Evolutionary conservation across 2,329 filamentous ascomycete genomes (phyloP), one percentile per base, ranked within the genome.

Genomic region (Metarhizium guizhouense): DNA sequence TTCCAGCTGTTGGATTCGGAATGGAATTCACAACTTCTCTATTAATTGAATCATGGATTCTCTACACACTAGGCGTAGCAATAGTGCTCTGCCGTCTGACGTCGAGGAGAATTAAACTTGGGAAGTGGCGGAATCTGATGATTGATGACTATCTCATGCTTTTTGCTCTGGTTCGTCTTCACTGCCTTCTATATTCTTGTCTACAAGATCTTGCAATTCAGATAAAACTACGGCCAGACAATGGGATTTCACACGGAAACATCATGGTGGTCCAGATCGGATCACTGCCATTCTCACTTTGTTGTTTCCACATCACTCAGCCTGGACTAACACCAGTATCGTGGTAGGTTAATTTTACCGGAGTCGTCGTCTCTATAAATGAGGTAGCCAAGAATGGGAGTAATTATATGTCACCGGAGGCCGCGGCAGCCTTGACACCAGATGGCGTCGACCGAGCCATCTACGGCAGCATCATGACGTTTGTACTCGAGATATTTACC

Each of bases 141-240:
- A 62, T 75, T 30, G 82, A 84, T 60, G 82, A 85, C 62, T 82
- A 76, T 62, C 68, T 81, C 29, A 84, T 84, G 79, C 47, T 77
- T 8, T 69, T 81, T 54, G 74, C 77, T 7, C 68, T 77, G 20
- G 70, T 73, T 58, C 13, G 58, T 69, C 34, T 11, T 4, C 38
- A 10, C 51, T 25, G 43, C n/a, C 18, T 5, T 32, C 29, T 47
- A 4, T 29, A 47, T 47, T 47, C 43, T 20, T 25, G 7, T 10
- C 7, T 11, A 47, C 43, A 8, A 47, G 5, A 20, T 25, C 13
- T 36, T 8, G 34, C 34, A 13, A 36, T 13, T 11, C 34, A 13
- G 13, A 36, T 11, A 36, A 8, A 10, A 13, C 34, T 13, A 11
- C 34, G 13, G 34, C 13, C 34, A 36, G 6, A 36, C 34, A 36